Evolutionary conservation across 768 basidiomycete species (phyloP).

Genomic region (Mycena metata): DNA sequence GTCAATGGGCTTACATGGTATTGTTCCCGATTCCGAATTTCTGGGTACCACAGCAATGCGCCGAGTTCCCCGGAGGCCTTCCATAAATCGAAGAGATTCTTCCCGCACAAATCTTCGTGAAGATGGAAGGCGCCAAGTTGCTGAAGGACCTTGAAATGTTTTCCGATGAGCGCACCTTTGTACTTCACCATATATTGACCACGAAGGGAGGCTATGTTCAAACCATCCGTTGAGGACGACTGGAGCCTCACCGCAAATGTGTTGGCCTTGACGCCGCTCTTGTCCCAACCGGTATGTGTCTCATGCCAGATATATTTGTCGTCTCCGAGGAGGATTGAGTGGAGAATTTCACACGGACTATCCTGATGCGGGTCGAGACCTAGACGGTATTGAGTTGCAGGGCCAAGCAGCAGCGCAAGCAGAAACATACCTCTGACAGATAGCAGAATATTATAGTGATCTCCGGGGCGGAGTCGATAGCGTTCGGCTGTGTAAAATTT

Average conservation of each 20-base stretch:
- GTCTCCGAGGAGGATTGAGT: conserved; percentile 45
- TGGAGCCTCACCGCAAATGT: conserved; percentile 46
- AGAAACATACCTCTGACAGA: not conserved
- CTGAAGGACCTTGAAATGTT: conserved; percentile 51
- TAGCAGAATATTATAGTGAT: conserved; percentile 20
- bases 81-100: conserved; percentile 44
- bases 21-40: conserved; percentile 1
- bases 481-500: not conserved
- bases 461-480: not conserved
- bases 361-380: conserved; percentile 26
- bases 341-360: conserved; percentile 29
- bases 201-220: conserved; percentile 44
- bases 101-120: conserved; percentile 38
- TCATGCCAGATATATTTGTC: conserved; percentile 51
- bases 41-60: conserved; percentile 23
- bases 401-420: not conserved
- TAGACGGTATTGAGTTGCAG: not conserved
- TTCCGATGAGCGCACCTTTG: conserved; percentile 50
- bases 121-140: conserved; percentile 49
- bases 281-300: conserved; percentile 40
- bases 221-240: conserved; percentile 43
- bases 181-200: conserved; percentile 51
- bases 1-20: not conserved
- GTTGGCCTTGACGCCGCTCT: conserved; percentile 40
- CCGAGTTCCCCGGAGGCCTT: conserved; percentile 49